Conservation (phyloP, 2,329 filamentous ascomycete genomes). For the Aspergillus pseudonomiae region DNA sequence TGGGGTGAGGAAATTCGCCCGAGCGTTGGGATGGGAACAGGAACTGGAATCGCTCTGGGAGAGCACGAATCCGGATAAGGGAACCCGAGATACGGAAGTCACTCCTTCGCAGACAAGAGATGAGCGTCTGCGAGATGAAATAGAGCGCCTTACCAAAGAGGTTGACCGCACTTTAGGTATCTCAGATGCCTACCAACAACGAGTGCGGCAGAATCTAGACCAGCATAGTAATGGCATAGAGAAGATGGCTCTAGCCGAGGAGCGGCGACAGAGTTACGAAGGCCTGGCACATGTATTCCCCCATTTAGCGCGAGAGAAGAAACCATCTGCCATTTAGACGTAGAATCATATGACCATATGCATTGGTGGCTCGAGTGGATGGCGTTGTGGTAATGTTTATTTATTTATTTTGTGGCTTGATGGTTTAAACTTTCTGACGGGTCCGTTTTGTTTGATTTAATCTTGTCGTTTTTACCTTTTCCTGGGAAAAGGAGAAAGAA, state of each 20-base stretch:
- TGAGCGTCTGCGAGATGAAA: constrained; percentile 60
- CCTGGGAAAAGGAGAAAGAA: neutral
- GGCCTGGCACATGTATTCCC: constrained; percentile 42
- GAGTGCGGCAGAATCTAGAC: constrained; percentile 37
- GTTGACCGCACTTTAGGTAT: constrained; percentile 59
- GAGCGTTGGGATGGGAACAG: constrained; percentile 79
- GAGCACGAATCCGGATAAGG: constrained; percentile 63
- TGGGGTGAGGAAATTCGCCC: constrained; percentile 76
- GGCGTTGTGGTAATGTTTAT: neutral
- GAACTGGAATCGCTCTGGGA: constrained; percentile 81
- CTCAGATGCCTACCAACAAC: constrained; percentile 50
- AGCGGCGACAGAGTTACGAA: constrained; percentile 11
- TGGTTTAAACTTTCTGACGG: neutral
- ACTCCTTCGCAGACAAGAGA: constrained; percentile 52
- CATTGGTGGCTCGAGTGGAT: neutral
- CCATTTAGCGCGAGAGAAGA: constrained; percentile 29
- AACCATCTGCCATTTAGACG: constrained; percentile 8
- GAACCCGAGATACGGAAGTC: constrained; percentile 50
- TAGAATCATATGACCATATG: constrained; percentile 1
- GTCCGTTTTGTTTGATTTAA: neutral
- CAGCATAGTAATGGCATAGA: constrained; percentile 13
- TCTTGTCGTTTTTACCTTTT: neutral
- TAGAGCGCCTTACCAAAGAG: constrained; percentile 61
- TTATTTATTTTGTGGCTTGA: neutral
- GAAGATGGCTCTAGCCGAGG: constrained; percentile 1